phyloP scores from a whole-genome alignment of 345 rosid species.

The Populus euphratica region DNA sequence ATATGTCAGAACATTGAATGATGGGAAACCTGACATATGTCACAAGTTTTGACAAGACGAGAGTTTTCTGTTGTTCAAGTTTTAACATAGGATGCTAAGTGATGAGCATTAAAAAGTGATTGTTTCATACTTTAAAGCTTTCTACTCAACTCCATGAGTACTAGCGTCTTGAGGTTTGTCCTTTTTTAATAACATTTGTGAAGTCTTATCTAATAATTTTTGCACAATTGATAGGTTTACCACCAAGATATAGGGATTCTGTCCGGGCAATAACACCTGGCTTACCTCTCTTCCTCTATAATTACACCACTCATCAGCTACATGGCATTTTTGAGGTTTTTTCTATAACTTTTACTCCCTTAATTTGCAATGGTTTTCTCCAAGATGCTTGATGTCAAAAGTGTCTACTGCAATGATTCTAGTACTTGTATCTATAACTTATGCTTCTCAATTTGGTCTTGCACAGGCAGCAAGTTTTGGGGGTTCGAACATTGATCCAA shows the following conservation, averaged over 20 bases:
- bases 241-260: conserved; percentile 96
- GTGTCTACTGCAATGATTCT: not conserved
- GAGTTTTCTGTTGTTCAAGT: not conserved
- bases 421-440: not conserved
- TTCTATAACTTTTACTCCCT: conserved; percentile 1
- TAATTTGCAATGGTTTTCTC: not conserved
- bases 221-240: conserved; percentile 57
- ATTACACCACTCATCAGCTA: conserved; percentile 94
- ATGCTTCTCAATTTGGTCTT: conserved; percentile 10
- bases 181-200: not conserved
- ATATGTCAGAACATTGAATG: not conserved
- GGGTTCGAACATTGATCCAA: conserved; percentile 94
- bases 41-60: too few species aligned
- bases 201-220: conserved; percentile 8
- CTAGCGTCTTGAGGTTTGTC: not conserved
- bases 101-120: not conserved
- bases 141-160: not conserved
- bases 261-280: conserved; percentile 99
- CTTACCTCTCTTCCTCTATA: conserved; percentile 89
- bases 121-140: not conserved
- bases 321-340: conserved; percentile 98
- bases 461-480: conserved; percentile 88
- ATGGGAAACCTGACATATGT: not conserved
- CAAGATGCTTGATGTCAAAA: not conserved
- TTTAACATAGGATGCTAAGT: not conserved